These are phyloP conservation scores for Inga oerstediana DNA, from an alignment of 306 rosid genomes.

Conservation along the genomic window DNA sequence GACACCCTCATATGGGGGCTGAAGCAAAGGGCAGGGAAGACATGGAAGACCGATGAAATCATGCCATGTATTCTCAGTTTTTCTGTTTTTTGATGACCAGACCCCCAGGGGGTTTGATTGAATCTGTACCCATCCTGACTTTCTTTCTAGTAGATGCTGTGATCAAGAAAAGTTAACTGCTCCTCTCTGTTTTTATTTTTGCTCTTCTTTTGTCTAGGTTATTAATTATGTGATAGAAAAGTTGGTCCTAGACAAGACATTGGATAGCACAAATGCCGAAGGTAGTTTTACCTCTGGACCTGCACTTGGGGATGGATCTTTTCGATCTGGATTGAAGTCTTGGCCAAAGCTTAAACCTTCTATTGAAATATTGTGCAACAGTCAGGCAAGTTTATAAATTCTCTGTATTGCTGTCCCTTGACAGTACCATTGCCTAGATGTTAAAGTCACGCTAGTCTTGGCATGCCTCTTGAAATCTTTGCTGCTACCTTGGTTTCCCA, in stretches of 20 bases:
- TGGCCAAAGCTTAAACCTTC: slow-evolving; percentile 93
- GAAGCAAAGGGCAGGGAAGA: not conserved
- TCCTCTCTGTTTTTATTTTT: not conserved
- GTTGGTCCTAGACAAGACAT: slow-evolving; percentile 91
- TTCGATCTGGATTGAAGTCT: slow-evolving; percentile 81
- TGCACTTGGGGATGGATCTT: slow-evolving; percentile 74
- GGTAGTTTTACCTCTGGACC: slow-evolving; percentile 66
- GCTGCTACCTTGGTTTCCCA: slow-evolving; percentile 3
- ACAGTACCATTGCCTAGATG: slow-evolving; percentile 21
- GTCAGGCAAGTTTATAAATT: slow-evolving; percentile 70
- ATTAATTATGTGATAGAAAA: slow-evolving; percentile 89
- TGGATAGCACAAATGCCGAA: slow-evolving; percentile 66
- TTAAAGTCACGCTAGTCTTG: slow-evolving; percentile 1
- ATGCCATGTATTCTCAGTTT: slow-evolving; percentile 1
- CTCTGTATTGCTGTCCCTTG: slow-evolving; percentile 8
- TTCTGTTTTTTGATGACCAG: not conserved
- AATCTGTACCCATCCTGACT: slow-evolving; percentile 1
- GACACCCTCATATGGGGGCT: no score
- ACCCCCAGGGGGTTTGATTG: not conserved
- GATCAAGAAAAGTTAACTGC: not conserved
- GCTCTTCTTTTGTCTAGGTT: slow-evolving; percentile 52
- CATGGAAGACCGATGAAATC: not conserved
- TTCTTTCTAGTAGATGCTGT: not conserved
- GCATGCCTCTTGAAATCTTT: slow-evolving; percentile 25
- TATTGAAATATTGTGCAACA: slow-evolving; percentile 91